A percentile compares a stretch with the other conserved stretches of the same genome.
Conservation (phyloP, 2,329 filamentous ascomycete species). For the Pseudogymnoascus sp. region DNA sequence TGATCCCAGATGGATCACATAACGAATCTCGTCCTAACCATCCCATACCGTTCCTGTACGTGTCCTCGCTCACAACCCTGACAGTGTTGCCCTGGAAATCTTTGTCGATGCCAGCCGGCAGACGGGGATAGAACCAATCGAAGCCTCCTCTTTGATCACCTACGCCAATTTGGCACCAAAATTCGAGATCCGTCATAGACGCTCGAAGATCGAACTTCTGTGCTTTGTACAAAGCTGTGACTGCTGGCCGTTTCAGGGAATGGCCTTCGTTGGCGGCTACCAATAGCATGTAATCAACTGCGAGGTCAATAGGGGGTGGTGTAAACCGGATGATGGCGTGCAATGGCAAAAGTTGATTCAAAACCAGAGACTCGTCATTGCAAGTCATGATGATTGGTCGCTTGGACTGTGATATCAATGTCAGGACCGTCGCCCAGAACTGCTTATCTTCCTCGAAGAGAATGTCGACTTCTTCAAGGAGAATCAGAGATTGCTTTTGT, state of each 20-base stretch:
- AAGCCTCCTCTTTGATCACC: constrained; percentile 83
- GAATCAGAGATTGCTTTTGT: constrained; percentile 90
- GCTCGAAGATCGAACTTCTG: constrained; percentile 69
- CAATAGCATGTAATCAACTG: constrained; percentile 72
- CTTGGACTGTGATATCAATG: constrained; percentile 74
- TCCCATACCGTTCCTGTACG: constrained; percentile 73
- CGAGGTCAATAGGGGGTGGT: constrained; percentile 57
- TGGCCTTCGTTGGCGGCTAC: constrained; percentile 88
- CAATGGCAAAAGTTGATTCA: constrained; percentile 64
- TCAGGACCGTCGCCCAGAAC: constrained; percentile 79
- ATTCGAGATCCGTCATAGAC: constrained; percentile 76
- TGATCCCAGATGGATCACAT: constrained; percentile 30
- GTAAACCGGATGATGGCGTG: constrained; percentile 78
- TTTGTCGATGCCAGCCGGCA: constrained; percentile 63
- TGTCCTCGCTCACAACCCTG: constrained; percentile 73
- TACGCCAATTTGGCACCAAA: constrained; percentile 95
- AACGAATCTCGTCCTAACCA: constrained; percentile 59
- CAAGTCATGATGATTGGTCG: constrained; percentile 93
- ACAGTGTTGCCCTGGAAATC: constrained; percentile 61
- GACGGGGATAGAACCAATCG: constrained; percentile 79
- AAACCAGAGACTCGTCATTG: constrained; percentile 80
- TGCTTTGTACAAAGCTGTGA: constrained; percentile 62
- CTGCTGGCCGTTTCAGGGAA: constrained; percentile 58
- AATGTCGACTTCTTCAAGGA: constrained; percentile 89
- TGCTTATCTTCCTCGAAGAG: constrained; percentile 93